These are phyloP conservation scores for Lachnellula suecica DNA, from an alignment of 2,329 filamentous ascomycete species.

Conservation along the genomic window DNA sequence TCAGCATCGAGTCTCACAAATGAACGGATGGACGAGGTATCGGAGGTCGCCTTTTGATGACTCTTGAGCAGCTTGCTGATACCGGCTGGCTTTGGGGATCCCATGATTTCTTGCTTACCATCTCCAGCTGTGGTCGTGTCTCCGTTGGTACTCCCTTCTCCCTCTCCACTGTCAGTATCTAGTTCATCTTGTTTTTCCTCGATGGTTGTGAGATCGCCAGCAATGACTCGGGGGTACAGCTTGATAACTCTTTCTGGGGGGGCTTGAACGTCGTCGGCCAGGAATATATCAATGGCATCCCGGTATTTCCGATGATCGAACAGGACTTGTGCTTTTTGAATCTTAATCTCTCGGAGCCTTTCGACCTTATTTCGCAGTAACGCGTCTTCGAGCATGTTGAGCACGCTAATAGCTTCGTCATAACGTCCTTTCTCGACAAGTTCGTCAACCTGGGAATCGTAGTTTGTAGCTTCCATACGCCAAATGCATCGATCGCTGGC, in stretches of 20 bases:
- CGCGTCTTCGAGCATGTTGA: conserved; percentile 90
- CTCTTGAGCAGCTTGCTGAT: conserved; percentile 40
- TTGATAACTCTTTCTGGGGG: conserved; percentile 86
- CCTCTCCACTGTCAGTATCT: conserved; percentile 30
- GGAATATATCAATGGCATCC: conserved; percentile 85
- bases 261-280: conserved; percentile 72
- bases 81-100: conserved; percentile 34
- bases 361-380: conserved; percentile 79
- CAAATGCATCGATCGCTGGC: conserved; percentile 89
- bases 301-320: conserved; percentile 83
- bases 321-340: conserved; percentile 82
- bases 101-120: conserved; percentile 17
- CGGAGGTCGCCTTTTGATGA: conserved; percentile 37
- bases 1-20: conserved; percentile 54
- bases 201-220: conserved; percentile 73
- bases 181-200: conserved; percentile 45
- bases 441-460: conserved; percentile 84
- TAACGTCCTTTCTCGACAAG: conserved; percentile 72
- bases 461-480: conserved; percentile 93
- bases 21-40: conserved; percentile 58
- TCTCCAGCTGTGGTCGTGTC: conserved; percentile 31
- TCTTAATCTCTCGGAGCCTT: conserved; percentile 81
- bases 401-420: conserved; percentile 88
- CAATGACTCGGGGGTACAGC: conserved; percentile 80
- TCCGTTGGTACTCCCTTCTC: conserved; percentile 41